Evolutionary conservation across 2,329 filamentous ascomycete genomes (phyloP), one percentile per base, ranked within the genome.

Genomic region (Aspergillus sp.): DNA sequence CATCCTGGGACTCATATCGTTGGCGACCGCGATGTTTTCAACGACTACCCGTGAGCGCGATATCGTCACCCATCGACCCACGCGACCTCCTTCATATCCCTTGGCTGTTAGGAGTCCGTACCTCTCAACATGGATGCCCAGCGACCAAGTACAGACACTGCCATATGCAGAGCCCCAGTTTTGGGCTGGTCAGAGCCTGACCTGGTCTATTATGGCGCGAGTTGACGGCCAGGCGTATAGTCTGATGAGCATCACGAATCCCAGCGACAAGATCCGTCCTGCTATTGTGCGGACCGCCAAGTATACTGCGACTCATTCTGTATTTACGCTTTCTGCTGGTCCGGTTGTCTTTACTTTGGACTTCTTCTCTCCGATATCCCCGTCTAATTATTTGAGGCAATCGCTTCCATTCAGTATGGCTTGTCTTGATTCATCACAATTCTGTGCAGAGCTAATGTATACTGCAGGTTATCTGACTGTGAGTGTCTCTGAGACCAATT

Each of bases 361-460:
- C 58, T 79, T 79, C 59, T 75, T 79, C 57, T 79, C 77, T 13
- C 77, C 77, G 1, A 73, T 79, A 4, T 76, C 75, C 3, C 75
- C 76, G 3, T 70, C 70, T 1, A 72, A 79, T 60, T 75, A 77
- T 56, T 51, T 75, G 4, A 72, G 77, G 15, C 77, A 80, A 54
- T 79, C 75, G 8, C 68, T 79, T 49, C 77, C 77, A 34, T 79
- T 78, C 61, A 71, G 71, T 73, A 66, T 39, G 57, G 27, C 34
- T 15, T 27, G 19, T 8, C 46, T 8, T 27, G 27, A 9, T 9
- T n/a, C 39, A 22, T 15, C 17, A 9, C 7, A 6, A 20, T 11
- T 37, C 19, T 40, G 19, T 2, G 13, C n/a, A n/a, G 15, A 41
- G 40, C 62, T 66, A 42, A 68, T 52, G 6, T n/a, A 12, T 11